Evolutionary conservation across 139 green algal species (phyloP).

Genomic region (Zygnema circumcarinatum): DNA sequence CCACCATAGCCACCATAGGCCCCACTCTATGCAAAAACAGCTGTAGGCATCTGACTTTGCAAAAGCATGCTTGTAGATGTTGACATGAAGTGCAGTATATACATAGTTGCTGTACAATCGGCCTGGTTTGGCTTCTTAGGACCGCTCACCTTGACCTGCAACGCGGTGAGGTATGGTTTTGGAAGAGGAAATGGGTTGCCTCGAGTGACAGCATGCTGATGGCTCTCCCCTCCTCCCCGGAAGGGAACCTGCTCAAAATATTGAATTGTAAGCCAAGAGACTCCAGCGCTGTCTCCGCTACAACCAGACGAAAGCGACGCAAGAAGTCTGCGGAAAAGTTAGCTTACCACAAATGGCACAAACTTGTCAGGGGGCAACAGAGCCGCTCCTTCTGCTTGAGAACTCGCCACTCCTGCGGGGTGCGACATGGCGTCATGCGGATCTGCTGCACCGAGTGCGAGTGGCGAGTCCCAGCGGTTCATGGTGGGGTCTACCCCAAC

Average conservation of each 20-base stretch:
- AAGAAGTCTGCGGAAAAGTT: conserved; percentile 2
- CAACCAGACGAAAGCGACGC: conserved; percentile 65
- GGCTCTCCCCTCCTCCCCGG: neutral
- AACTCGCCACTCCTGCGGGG: conserved; percentile 10
- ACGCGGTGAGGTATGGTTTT: conserved; percentile 75
- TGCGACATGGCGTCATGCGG: conserved; percentile 21
- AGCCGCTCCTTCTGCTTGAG: conserved; percentile 10
- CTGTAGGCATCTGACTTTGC: too few relatives aligned
- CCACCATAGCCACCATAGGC: too few relatives aligned
- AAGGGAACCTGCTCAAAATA: conserved; percentile 23
- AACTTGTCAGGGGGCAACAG: conserved; percentile 54
- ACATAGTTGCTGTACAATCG: too few relatives aligned
- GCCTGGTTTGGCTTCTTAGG: too few relatives aligned
- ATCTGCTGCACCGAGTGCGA: conserved; percentile 31
- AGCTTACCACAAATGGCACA: conserved; percentile 60
- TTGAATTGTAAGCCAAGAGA: conserved; percentile 75
- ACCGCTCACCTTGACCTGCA: conserved; percentile 82
- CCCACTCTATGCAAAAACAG: too few relatives aligned
- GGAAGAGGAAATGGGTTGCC: conserved; percentile 79
- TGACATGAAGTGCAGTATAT: too few relatives aligned
- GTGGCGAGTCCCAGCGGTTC: conserved; percentile 52
- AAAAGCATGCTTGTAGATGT: too few relatives aligned
- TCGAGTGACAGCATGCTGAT: conserved; percentile 21
- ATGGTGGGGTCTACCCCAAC: conserved; percentile 45
- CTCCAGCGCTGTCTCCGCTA: conserved; percentile 76